Percentiles rank a stretch among this genome's conserved stretches.
Evolutionary conservation across 2,329 filamentous ascomycete genomes (phyloP).

Genomic region (Zopfia rhizophila): DNA sequence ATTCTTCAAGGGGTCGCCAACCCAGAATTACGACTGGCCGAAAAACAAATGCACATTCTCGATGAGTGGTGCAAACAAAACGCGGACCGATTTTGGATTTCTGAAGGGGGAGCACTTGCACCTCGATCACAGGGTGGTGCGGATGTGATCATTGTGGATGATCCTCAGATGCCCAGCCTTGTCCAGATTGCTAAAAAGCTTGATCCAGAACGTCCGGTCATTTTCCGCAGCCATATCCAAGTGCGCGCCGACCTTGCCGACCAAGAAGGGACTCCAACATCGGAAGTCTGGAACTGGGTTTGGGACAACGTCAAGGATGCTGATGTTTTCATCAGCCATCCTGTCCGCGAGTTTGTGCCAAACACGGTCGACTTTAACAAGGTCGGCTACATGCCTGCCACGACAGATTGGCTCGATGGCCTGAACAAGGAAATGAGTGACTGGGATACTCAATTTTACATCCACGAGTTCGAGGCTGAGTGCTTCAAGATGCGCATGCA

Average conservation of each 20-base stretch:
- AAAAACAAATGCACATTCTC: constrained; percentile 70
- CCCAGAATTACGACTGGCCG: constrained; percentile 70
- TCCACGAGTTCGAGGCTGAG: constrained; percentile 75
- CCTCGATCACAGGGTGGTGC: constrained; percentile 75
- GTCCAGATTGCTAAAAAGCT: constrained; percentile 78
- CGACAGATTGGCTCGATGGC: constrained; percentile 86
- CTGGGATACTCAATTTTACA: constrained; percentile 79
- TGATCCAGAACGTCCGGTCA: constrained; percentile 78
- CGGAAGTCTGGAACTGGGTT: constrained; percentile 78
- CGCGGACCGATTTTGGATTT: constrained; percentile 78
- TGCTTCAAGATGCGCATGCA: constrained; percentile 69
- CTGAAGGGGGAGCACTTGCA: constrained; percentile 72
- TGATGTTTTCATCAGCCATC: constrained; percentile 85
- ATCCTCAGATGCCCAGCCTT: constrained; percentile 84
- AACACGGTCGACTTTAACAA: constrained; percentile 71
- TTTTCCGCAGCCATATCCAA: constrained; percentile 86
- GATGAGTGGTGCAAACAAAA: constrained; percentile 79
- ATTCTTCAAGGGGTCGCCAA: constrained; percentile 82
- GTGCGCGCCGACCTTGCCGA: constrained; percentile 78
- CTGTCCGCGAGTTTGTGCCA: constrained; percentile 80
- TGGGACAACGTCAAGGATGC: constrained; percentile 76
- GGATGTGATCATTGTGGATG: constrained; percentile 81
- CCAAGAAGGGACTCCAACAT: constrained; percentile 71
- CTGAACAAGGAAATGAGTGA: constrained; percentile 78
- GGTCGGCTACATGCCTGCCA: constrained; percentile 80